A percentile compares a stretch with the other conserved stretches of the same genome.
Evolutionary conservation across 1,284 basidiomycete genomes (phyloP).

Genomic region (Xerocomus minutiporus): DNA sequence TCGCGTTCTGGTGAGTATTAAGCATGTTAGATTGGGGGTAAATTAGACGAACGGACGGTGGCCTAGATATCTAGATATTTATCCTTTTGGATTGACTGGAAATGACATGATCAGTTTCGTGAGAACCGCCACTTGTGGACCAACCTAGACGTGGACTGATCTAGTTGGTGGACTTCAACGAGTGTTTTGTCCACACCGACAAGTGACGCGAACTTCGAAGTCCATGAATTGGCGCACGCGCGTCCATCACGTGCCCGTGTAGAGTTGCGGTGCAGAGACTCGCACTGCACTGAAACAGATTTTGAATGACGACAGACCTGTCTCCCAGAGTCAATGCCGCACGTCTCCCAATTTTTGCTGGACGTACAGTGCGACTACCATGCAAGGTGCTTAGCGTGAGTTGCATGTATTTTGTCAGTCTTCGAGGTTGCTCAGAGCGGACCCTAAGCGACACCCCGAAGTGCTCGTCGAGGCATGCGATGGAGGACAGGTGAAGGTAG

Average conservation of each 20-base stretch:
- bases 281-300: no score
- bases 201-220: no score
- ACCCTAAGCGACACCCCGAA: constrained; percentile 45
- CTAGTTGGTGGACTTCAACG: no score
- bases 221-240: no score
- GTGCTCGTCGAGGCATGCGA: constrained; percentile 69
- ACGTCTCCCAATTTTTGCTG: constrained; percentile 49
- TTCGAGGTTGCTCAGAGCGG: constrained; percentile 1
- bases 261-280: no score
- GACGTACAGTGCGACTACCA: constrained; percentile 63
- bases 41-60: neutral
- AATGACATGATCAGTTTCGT: no score
- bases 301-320: constrained; percentile 5
- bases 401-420: neutral
- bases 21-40: neutral
- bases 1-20: neutral
- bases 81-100: no score
- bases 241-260: no score
- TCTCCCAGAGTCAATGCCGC: constrained; percentile 67
- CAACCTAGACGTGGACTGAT: no score
- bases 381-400: constrained; percentile 65
- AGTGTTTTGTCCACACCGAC: no score
- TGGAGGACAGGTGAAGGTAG: constrained; percentile 63
- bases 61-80: no score
- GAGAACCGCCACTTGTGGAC: no score